Evolutionary conservation across 1,284 basidiomycete genomes (phyloP).

Genomic region (Tremellales sp.): DNA sequence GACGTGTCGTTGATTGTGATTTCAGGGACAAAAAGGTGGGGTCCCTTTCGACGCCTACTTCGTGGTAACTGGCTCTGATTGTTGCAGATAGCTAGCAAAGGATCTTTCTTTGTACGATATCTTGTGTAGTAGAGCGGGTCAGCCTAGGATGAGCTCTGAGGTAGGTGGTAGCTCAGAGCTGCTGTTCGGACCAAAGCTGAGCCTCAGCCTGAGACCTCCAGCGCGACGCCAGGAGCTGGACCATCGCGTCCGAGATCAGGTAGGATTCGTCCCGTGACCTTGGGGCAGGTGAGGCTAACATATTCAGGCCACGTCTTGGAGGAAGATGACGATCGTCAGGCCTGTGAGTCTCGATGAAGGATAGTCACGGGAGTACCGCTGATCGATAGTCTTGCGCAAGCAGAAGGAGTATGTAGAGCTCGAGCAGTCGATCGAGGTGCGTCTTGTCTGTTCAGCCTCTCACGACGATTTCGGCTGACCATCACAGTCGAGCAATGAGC

Average conservation of each 20-base stretch:
- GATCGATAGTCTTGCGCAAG: constrained; percentile 25
- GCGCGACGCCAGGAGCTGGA: constrained; percentile 28
- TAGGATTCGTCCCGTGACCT: constrained; percentile 5
- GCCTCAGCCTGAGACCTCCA: constrained; percentile 3
- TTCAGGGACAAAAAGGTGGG: not conserved
- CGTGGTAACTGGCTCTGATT: too few species aligned
- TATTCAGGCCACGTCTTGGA: too few species aligned
- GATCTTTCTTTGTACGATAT: too few species aligned
- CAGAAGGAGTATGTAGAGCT: constrained; percentile 39
- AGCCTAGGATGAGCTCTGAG: too few species aligned
- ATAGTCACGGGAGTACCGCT: constrained; percentile 6
- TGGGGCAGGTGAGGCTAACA: too few species aligned
- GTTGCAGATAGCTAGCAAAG: too few species aligned
- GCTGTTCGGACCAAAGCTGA: too few species aligned
- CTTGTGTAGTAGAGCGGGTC: too few species aligned
- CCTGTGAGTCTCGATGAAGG: too few species aligned
- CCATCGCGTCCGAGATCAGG: constrained; percentile 14
- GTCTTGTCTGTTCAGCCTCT: not conserved
- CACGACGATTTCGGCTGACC: not conserved
- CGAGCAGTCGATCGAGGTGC: constrained; percentile 35
- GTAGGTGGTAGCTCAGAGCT: too few species aligned
- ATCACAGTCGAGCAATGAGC: constrained; percentile 50
- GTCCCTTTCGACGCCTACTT: not conserved
- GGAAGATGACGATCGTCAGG: too few species aligned
- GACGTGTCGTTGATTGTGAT: too few species aligned